Percentiles rank a stretch among this genome's conserved stretches.
phyloP scores from a whole-genome alignment of 2,329 filamentous ascomycete species.

The Epichloe bromicola region DNA sequence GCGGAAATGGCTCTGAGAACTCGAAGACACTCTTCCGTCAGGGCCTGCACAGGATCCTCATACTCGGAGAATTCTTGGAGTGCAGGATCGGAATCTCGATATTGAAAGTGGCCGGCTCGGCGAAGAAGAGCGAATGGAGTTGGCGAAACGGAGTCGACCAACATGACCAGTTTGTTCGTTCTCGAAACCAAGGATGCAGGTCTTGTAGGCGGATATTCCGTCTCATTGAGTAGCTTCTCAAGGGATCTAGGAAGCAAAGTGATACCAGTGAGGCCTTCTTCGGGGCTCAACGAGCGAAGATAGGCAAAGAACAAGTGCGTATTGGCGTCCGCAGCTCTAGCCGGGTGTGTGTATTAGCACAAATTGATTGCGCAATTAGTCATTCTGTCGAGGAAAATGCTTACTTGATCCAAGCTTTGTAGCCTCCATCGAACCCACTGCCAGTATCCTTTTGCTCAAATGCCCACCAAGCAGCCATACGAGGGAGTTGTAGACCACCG shows the following conservation, averaged over 20 bases:
- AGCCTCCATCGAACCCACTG: slow-evolving; percentile 89
- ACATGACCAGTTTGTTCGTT: slow-evolving; percentile 89
- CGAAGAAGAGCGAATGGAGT: slow-evolving; percentile 86
- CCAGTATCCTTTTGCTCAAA: slow-evolving; percentile 82
- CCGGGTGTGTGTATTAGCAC: slow-evolving; percentile 1
- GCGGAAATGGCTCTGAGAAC: slow-evolving; percentile 82
- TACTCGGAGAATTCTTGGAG: slow-evolving; percentile 77
- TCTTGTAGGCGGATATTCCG: slow-evolving; percentile 79
- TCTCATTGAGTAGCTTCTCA: slow-evolving; percentile 80
- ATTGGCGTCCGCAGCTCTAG: slow-evolving; percentile 81
- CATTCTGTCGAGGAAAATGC: background rate
- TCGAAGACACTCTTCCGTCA: slow-evolving; percentile 88
- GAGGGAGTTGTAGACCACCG: slow-evolving; percentile 82
- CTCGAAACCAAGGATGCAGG: slow-evolving; percentile 64
- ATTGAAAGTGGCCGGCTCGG: slow-evolving; percentile 88
- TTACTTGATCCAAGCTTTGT: slow-evolving; percentile 69
- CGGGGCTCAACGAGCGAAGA: slow-evolving; percentile 77
- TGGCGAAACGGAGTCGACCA: slow-evolving; percentile 87
- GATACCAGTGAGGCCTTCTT: slow-evolving; percentile 64
- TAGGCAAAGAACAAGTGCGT: slow-evolving; percentile 98
- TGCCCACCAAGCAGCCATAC: slow-evolving; percentile 96
- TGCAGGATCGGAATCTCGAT: slow-evolving; percentile 76
- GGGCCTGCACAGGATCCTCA: slow-evolving; percentile 73
- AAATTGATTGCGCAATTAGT: background rate
- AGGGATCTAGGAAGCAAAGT: slow-evolving; percentile 79